These are phyloP conservation scores for Elaeis oleifera DNA, from an alignment of 202 grass and related monocot genomes.

Conservation along the genomic window DNA sequence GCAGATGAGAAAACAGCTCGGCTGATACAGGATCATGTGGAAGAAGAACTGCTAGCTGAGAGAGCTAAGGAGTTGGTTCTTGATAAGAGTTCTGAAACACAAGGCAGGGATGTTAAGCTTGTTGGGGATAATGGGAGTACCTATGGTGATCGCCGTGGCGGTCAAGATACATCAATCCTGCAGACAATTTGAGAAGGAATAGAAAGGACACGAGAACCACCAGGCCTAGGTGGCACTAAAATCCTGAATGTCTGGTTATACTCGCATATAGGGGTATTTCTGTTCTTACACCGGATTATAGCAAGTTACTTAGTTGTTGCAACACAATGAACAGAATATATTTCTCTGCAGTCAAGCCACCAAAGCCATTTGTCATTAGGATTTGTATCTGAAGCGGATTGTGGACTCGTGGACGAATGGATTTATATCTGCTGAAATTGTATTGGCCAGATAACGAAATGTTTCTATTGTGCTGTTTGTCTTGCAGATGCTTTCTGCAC, in stretches of 20 bases:
- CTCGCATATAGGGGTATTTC: no score
- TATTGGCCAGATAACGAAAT: no score
- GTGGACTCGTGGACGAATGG: no score
- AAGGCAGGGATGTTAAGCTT: neutral
- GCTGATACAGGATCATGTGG: neutral
- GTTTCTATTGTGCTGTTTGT: no score
- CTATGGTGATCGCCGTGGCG: neutral
- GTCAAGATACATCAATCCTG: neutral
- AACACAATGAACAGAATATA: no score
- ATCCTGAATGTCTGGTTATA: neutral
- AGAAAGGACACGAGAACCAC: constrained; percentile 4
- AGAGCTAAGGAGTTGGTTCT: neutral
- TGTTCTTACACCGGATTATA: no score
- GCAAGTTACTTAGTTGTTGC: no score
- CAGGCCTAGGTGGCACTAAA: constrained; percentile 34
- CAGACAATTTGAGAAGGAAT: constrained; percentile 8
- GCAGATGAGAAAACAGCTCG: neutral
- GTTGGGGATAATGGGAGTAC: neutral
- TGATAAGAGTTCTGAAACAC: neutral
- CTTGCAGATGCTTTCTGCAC: no score
- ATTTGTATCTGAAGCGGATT: no score
- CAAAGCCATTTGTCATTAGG: no score
- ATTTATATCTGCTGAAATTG: no score
- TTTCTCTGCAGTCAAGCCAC: no score
- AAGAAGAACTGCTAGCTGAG: neutral